Evolutionary conservation across 768 basidiomycete genomes (phyloP).

Genomic region (Aureoboletus auriporus): DNA sequence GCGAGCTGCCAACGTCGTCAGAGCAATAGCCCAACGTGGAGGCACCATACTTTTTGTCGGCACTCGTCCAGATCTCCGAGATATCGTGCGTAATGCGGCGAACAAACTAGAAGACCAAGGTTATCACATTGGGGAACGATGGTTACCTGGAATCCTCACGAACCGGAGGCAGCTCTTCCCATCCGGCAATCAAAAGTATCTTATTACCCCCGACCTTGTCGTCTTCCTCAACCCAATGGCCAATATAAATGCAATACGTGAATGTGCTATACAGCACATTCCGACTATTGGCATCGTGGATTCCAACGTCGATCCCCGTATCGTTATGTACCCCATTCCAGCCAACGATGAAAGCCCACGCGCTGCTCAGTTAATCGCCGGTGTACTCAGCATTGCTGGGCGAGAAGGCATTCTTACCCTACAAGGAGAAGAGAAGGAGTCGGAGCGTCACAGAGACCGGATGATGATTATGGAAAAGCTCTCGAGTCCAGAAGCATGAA

Average conservation of each 20-base stretch:
- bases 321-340: constrained; percentile 97
- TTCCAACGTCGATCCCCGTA: constrained; percentile 91
- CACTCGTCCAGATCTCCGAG: constrained; percentile 74
- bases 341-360: constrained; percentile 95
- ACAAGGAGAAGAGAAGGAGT: constrained; percentile 25
- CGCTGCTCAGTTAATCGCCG: constrained; percentile 86
- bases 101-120: constrained; percentile 76
- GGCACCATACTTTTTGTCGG: constrained; percentile 91
- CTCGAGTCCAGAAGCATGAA: constrained; percentile 15
- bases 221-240: constrained; percentile 87
- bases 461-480: constrained; percentile 24
- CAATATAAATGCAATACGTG: constrained; percentile 82
- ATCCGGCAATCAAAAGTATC: constrained; percentile 48
- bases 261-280: constrained; percentile 85
- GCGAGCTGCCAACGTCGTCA: constrained; percentile 84
- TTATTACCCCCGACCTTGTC: constrained; percentile 79
- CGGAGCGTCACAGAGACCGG: constrained; percentile 23
- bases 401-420: constrained; percentile 61
- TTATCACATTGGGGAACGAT: constrained; percentile 81
- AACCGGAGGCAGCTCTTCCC: constrained; percentile 77
- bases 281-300: constrained; percentile 95
- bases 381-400: constrained; percentile 86
- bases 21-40: constrained; percentile 73
- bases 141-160: constrained; percentile 94
- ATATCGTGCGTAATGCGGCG: constrained; percentile 73